Evolutionary conservation across 441 rosid genomes (phyloP), one percentile per base, ranked within the genome.

Genomic region (Gossypium armourianum): DNA sequence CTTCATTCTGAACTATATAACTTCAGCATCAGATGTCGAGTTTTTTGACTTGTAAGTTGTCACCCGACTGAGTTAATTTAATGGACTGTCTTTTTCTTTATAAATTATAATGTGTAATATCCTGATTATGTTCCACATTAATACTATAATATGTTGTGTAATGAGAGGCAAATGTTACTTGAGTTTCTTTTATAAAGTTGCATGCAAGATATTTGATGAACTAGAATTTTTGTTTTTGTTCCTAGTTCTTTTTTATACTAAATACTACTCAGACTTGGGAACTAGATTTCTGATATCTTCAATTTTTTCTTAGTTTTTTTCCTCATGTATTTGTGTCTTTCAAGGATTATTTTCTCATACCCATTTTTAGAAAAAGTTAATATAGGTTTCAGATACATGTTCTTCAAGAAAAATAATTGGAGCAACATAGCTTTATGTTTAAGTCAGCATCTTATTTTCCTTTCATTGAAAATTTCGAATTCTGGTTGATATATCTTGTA

Each of bases 11-110:
- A 92, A 83, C 80, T 88, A 95, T 71, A 80, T 88, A 75, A 89
- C 97, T 59, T 89, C 96, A 40, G 84, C 93, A 8, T 91, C 87
- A 40, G 96, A 92, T 82, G 86, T 91, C 16, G 97, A 95, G 75
- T 92, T 93, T 82, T 91, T 92, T 80, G 93, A 92, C 74, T 75
- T 92, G 97, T 95, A 84, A 90, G 97, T 79, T 76, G 8, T 54
- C 72, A 64, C 16, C 15, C 6, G 19, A 56, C 63, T 68, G 52
- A 53, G 66, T 36, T 69, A 16, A 75, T 71, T 62, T 29, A 17
- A 3, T 32, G 8, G 5, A 17, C 59, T 32, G 58, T 67, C 52
- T 23, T 43, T 66, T 64, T 47, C 36, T 36, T 49, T 20, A 62
- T 26, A 20, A 55, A 21, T 24, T 28, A 4, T 71, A 62, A 32